Evolutionary conservation across 805 yeast species (phyloP).

Genomic region (Barnettozyma californica): DNA sequence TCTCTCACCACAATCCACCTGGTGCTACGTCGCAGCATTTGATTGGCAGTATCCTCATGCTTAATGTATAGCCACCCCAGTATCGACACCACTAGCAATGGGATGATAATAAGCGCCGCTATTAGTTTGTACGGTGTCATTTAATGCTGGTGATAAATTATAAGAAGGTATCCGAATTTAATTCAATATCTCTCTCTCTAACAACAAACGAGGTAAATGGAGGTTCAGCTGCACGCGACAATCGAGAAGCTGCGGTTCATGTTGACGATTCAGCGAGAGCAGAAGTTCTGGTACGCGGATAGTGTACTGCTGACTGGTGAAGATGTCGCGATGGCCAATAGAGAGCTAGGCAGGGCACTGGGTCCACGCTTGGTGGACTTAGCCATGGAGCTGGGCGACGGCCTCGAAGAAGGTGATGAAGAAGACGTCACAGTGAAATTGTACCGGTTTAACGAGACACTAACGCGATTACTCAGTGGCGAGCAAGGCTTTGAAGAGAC

Average conservation of each 20-base stretch:
- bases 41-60: background rate
- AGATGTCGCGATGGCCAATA: constrained; percentile 22
- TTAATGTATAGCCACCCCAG: background rate
- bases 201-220: background rate
- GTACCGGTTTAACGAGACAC: constrained; percentile 24
- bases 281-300: constrained; percentile 21
- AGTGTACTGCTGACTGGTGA: constrained; percentile 14
- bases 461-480: constrained; percentile 18
- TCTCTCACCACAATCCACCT: constrained; percentile 6
- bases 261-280: constrained; percentile 2
- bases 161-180: background rate
- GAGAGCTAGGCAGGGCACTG: constrained; percentile 13
- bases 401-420: background rate
- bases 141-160: no score
- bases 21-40: background rate
- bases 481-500: background rate
- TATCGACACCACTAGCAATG: background rate
- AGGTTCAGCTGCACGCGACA: background rate
- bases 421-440: constrained; percentile 16
- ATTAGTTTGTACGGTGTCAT: background rate
- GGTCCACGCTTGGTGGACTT: constrained; percentile 12
- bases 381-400: constrained; percentile 9
- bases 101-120: background rate
- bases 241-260: constrained; percentile 5
- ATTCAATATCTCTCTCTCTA: background rate